These are phyloP conservation scores for Cutaneotrichosporon sp. DNA, from an alignment of 1,284 basidiomycete species.

Conservation along the genomic window DNA sequence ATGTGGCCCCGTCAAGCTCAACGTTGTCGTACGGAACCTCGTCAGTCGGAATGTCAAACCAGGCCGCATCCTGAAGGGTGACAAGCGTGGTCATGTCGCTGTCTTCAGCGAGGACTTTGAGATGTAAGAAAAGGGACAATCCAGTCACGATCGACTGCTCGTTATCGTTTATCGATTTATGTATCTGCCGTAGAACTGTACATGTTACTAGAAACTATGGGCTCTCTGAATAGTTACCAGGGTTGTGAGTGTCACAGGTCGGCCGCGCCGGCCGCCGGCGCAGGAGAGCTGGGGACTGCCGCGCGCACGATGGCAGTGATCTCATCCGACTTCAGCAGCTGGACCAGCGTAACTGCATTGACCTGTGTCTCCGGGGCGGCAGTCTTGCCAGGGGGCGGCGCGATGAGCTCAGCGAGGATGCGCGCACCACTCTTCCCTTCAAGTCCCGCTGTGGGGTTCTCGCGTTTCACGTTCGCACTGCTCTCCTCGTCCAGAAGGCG, in stretches of 20 bases:
- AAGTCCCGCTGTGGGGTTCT: not conserved
- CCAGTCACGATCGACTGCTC: too few species aligned
- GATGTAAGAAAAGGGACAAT: conserved; percentile 44
- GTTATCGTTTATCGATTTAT: too few species aligned
- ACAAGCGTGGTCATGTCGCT: conserved; percentile 59
- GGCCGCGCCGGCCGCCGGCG: not conserved
- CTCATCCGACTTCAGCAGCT: not conserved
- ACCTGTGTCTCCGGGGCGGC: conserved; percentile 10
- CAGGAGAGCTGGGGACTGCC: not conserved
- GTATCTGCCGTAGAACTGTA: conserved; percentile 2
- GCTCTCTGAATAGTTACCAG: not conserved
- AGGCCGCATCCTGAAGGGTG: conserved; percentile 56
- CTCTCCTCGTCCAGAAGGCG: not conserved
- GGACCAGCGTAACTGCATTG: conserved; percentile 10
- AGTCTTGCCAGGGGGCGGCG: not conserved
- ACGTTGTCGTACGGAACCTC: conserved; percentile 64
- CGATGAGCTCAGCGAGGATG: conserved; percentile 9
- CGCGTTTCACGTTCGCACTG: not conserved
- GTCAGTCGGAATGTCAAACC: conserved; percentile 63
- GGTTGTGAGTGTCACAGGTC: not conserved
- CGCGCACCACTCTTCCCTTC: not conserved
- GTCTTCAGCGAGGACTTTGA: conserved; percentile 67
- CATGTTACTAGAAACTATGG: not conserved
- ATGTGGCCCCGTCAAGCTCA: conserved; percentile 69
- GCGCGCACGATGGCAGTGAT: not conserved